Evolutionary conservation across 164 flowering plant genomes (phyloP).

Genomic region (Magnolia sinica): DNA sequence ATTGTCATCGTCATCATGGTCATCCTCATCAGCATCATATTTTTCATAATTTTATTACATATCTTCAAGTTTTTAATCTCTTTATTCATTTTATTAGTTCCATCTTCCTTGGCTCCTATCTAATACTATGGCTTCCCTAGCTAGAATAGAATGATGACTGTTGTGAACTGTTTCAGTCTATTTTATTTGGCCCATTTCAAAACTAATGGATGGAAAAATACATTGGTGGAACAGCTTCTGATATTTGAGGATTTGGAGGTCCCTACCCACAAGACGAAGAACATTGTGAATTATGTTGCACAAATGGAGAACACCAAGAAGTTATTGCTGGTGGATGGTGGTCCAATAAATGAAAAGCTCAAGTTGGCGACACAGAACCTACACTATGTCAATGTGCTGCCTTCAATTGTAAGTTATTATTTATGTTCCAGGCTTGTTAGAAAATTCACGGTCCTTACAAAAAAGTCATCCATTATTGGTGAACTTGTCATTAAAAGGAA

Average conservation of each 20-base stretch:
- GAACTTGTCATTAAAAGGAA: background rate
- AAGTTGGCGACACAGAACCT: slow-evolving; percentile 84
- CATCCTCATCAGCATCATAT: too few species aligned
- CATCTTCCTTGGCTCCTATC: background rate
- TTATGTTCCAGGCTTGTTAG: background rate
- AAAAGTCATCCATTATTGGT: background rate
- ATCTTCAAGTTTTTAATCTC: background rate
- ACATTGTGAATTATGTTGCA: slow-evolving; percentile 62
- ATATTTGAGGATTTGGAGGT: slow-evolving; percentile 81
- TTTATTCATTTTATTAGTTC: background rate
- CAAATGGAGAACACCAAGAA: slow-evolving; percentile 75
- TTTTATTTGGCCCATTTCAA: background rate
- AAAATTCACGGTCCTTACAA: background rate
- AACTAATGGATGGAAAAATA: background rate
- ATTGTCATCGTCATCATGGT: too few species aligned
- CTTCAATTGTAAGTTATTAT: slow-evolving; percentile 76
- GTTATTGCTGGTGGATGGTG: slow-evolving; percentile 82
- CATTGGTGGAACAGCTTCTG: slow-evolving; percentile 49
- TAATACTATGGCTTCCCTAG: background rate
- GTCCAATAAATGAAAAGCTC: slow-evolving; percentile 66
- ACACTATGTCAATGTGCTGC: slow-evolving; percentile 80
- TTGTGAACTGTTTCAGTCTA: background rate
- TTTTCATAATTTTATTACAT: background rate
- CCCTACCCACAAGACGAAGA: slow-evolving; percentile 91
- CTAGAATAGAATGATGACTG: background rate